Conservation (phyloP, 805 yeast species). For the Zygotorulaspora sp. region DNA sequence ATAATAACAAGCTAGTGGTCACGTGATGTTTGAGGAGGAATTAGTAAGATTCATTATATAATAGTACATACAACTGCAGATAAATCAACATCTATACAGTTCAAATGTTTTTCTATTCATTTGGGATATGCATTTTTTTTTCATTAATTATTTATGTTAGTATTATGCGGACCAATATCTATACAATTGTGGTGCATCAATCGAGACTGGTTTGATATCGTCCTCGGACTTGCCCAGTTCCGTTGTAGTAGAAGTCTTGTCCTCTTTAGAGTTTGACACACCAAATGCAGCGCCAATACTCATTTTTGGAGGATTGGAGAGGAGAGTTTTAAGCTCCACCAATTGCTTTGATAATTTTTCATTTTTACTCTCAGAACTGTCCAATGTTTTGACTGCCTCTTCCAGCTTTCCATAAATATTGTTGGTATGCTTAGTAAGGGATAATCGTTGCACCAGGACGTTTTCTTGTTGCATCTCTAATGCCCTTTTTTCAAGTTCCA, state of each 20-base stretch:
- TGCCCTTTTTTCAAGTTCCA: slow-evolving; percentile 59
- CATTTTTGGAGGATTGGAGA: slow-evolving; percentile 32
- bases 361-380: slow-evolving; percentile 11
- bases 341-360: slow-evolving; percentile 18
- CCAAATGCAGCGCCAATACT: slow-evolving; percentile 30
- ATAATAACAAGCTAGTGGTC: no score
- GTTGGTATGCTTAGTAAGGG: slow-evolving; percentile 58
- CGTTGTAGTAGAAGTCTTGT: slow-evolving; percentile 13
- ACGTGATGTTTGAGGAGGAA: no score
- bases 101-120: no score
- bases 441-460: slow-evolving; percentile 57
- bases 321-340: slow-evolving; percentile 24
- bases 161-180: slow-evolving; percentile 64
- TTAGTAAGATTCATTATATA: no score
- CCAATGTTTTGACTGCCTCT: slow-evolving; percentile 21
- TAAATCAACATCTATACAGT: no score
- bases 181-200: slow-evolving; percentile 57
- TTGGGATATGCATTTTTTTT: no score
- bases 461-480: slow-evolving; percentile 63
- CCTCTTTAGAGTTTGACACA: slow-evolving; percentile 17
- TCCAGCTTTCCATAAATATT: slow-evolving; percentile 41
- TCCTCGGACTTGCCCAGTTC: slow-evolving; percentile 29
- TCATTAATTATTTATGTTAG: no score
- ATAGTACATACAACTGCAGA: no score
- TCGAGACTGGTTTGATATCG: slow-evolving; percentile 50